Percentiles rank a stretch among this genome's conserved stretches.
phyloP scores from a whole-genome alignment of 192 early-diverging fungal genomes.

The Coemansia sp. region DNA sequence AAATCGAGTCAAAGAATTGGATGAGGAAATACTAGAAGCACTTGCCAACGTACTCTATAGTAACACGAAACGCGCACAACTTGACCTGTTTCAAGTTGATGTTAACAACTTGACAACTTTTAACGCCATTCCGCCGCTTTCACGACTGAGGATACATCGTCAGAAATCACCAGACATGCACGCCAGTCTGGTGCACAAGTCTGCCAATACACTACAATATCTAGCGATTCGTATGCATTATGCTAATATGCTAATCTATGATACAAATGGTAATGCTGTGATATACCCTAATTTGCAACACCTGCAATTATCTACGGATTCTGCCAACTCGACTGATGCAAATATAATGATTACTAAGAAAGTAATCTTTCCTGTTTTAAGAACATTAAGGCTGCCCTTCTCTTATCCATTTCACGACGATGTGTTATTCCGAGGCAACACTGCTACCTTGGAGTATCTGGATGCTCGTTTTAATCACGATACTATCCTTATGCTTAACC shows the following conservation, averaged over 20 bases:
- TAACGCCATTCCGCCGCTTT: not conserved
- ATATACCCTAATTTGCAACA: slow-evolving; percentile 8
- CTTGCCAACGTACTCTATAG: not conserved
- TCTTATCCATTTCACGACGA: not conserved
- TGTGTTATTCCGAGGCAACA: slow-evolving; percentile 11
- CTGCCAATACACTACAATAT: not conserved
- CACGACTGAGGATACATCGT: not conserved
- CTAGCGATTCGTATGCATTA: not conserved
- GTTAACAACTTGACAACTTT: not conserved
- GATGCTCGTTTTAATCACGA: not conserved
- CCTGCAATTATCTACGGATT: not conserved
- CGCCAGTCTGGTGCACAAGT: not conserved
- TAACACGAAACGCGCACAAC: not conserved
- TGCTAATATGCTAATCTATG: not conserved
- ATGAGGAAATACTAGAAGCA: not conserved
- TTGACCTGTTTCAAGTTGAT: not conserved
- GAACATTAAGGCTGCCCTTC: not conserved
- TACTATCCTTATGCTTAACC: not conserved
- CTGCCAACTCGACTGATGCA: too few relatives aligned
- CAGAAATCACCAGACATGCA: not conserved
- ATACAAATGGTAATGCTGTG: not conserved
- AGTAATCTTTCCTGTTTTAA: not conserved
- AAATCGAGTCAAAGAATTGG: not conserved
- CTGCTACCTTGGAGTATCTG: slow-evolving; percentile 3
- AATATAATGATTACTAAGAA: not conserved